Conservation (phyloP, 805 yeast genomes). For the Cyberlindnera saturnus region DNA sequence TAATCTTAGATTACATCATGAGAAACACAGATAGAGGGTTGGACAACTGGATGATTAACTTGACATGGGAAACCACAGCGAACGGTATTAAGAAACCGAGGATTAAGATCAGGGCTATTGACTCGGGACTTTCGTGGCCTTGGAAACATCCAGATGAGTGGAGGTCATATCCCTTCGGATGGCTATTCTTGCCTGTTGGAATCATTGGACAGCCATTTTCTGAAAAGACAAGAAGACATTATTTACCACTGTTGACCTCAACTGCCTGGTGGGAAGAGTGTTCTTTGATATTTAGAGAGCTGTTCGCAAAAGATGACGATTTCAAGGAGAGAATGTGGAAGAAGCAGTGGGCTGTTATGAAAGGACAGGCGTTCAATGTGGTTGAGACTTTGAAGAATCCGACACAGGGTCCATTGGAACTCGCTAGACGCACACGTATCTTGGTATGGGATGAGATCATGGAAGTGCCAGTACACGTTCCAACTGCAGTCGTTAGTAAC, state of each 20-base stretch:
- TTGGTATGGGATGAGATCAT: slow-evolving; percentile 55
- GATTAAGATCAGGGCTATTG: slow-evolving; percentile 63
- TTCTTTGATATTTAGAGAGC: slow-evolving; percentile 36
- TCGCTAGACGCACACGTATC: slow-evolving; percentile 52
- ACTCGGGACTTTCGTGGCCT: slow-evolving; percentile 69
- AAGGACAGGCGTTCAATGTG: slow-evolving; percentile 75
- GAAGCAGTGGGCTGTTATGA: slow-evolving; percentile 62
- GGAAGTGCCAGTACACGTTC: slow-evolving; percentile 46
- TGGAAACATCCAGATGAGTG: slow-evolving; percentile 83
- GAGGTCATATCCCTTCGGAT: slow-evolving; percentile 75
- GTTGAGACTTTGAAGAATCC: slow-evolving; percentile 55
- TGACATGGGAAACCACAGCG: slow-evolving; percentile 34
- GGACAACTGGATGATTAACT: slow-evolving; percentile 72
- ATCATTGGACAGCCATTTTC: slow-evolving; percentile 67
- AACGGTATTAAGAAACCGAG: slow-evolving; percentile 29
- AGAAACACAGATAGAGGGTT: slow-evolving; percentile 70
- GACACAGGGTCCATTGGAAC: slow-evolving; percentile 61
- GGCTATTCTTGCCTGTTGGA: slow-evolving; percentile 62
- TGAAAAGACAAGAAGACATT: slow-evolving; percentile 46
- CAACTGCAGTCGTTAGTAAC: slow-evolving; percentile 30
- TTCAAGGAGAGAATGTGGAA: slow-evolving; percentile 63
- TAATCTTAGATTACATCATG: slow-evolving; percentile 65
- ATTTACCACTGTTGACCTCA: slow-evolving; percentile 52
- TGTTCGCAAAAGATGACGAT: slow-evolving; percentile 51
- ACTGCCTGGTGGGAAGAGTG: slow-evolving; percentile 68